A percentile compares a stretch with the other conserved stretches of the same genome.
phyloP scores from a whole-genome alignment of 1,284 basidiomycete species.

The Boletus mariae region DNA sequence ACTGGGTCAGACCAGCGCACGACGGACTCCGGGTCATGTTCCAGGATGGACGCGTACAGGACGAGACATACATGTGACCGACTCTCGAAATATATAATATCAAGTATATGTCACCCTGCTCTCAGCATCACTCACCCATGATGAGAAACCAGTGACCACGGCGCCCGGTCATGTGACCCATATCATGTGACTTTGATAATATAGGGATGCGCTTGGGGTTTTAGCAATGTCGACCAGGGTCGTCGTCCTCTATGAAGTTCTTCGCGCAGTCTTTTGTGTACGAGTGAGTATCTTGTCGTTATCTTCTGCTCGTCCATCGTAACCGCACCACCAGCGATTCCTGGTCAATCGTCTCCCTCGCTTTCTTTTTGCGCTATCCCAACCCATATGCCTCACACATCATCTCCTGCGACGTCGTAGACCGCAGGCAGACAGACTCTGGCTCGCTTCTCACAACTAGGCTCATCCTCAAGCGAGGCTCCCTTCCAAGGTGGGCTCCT shows the following conservation, averaged over 20 bases:
- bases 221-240: slow-evolving; percentile 7
- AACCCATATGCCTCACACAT: slow-evolving; percentile 96
- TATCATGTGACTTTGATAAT: slow-evolving; percentile 13
- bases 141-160: no score
- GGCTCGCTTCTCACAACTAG: slow-evolving; percentile 86
- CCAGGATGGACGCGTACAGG: slow-evolving; percentile 40
- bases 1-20: slow-evolving; percentile 69
- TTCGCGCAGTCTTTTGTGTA: slow-evolving; percentile 77
- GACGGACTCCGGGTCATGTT: slow-evolving; percentile 58
- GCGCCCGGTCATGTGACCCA: not conserved
- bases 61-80: slow-evolving; percentile 43
- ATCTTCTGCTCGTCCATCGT: not conserved
- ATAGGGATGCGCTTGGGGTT: not conserved
- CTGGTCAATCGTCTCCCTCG: slow-evolving; percentile 88
- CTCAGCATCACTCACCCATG: no score
- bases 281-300: slow-evolving; percentile 51
- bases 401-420: slow-evolving; percentile 91
- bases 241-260: slow-evolving; percentile 65
- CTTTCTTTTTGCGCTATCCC: slow-evolving; percentile 95
- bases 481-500: slow-evolving; percentile 88
- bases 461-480: slow-evolving; percentile 88
- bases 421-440: slow-evolving; percentile 65
- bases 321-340: slow-evolving; percentile 51
- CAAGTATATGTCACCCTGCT: no score
- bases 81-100: no score